Evolutionary conservation across 164 flowering plant genomes (phyloP).

Genomic region (Nymphaea thermarum): DNA sequence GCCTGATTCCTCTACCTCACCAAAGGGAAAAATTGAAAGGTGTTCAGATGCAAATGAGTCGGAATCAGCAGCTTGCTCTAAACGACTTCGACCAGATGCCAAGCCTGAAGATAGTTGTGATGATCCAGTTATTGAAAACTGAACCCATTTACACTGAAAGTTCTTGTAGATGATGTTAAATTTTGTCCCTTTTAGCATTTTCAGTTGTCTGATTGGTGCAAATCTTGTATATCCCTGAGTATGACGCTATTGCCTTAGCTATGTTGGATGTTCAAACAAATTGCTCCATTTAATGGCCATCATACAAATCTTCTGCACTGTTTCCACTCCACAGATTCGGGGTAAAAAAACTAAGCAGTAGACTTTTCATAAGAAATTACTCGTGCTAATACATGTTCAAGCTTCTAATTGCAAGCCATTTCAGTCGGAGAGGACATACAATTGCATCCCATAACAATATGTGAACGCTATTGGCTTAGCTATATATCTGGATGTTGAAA

Average conservation of each 20-base stretch:
- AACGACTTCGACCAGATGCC: constrained; percentile 18
- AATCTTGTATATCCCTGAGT: neutral
- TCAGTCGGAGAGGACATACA: too few relatives aligned
- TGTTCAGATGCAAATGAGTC: constrained; percentile 9
- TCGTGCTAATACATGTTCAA: too few relatives aligned
- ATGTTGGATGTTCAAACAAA: neutral
- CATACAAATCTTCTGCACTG: too few relatives aligned
- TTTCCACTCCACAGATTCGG: too few relatives aligned
- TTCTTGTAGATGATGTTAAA: neutral
- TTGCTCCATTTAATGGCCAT: neutral
- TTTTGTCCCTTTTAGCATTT: neutral
- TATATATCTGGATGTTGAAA: too few relatives aligned
- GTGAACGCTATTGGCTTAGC: too few relatives aligned
- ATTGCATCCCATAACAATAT: too few relatives aligned
- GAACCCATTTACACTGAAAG: neutral
- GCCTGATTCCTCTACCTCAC: neutral
- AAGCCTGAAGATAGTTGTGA: constrained; percentile 8
- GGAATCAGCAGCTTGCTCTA: constrained; percentile 11
- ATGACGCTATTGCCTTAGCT: too few relatives aligned
- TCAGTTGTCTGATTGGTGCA: neutral
- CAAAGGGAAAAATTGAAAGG: constrained; percentile 9
- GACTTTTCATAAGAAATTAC: too few relatives aligned
- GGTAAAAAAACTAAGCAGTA: too few relatives aligned
- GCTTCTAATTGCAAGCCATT: too few relatives aligned
- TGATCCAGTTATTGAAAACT: constrained; percentile 9